Conservation (phyloP, 306 rosid species). For the Rubus parviflorus region DNA sequence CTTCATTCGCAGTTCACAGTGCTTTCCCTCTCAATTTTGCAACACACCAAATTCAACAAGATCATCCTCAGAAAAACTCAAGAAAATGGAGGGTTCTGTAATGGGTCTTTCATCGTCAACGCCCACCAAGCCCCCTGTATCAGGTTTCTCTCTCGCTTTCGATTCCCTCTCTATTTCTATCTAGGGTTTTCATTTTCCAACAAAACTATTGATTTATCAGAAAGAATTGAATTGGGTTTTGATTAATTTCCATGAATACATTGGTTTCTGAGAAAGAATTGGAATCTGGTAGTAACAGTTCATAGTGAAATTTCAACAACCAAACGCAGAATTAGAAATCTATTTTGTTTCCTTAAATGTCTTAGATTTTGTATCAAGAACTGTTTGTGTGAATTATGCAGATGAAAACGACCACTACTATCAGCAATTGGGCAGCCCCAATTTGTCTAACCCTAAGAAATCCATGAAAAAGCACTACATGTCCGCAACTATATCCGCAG, state of each 20-base stretch:
- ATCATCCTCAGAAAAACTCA: neutral
- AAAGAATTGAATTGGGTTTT: neutral
- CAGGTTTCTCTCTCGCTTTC: constrained; percentile 21
- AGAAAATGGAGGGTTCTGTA: constrained; percentile 16
- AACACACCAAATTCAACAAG: neutral
- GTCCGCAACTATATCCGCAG: constrained; percentile 37
- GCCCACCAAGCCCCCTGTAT: constrained; percentile 9
- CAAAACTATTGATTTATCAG: neutral
- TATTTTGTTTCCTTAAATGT: neutral
- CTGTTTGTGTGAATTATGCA: neutral
- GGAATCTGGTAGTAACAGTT: neutral
- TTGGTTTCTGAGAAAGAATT: neutral
- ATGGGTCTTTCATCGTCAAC: constrained; percentile 13
- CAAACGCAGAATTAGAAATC: neutral
- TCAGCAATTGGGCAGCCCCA: constrained; percentile 15
- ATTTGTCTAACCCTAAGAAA: constrained; percentile 22
- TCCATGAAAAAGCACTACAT: constrained; percentile 31
- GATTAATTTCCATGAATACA: neutral
- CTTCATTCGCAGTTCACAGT: neutral
- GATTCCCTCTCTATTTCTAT: neutral
- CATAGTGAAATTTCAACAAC: neutral
- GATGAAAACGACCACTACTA: constrained; percentile 38
- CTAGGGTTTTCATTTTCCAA: neutral
- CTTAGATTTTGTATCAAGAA: neutral
- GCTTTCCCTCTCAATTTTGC: neutral